Percentiles rank a stretch among this genome's conserved stretches.
phyloP scores from a whole-genome alignment of 306 rosid species.

The Gleditsia sinensis region DNA sequence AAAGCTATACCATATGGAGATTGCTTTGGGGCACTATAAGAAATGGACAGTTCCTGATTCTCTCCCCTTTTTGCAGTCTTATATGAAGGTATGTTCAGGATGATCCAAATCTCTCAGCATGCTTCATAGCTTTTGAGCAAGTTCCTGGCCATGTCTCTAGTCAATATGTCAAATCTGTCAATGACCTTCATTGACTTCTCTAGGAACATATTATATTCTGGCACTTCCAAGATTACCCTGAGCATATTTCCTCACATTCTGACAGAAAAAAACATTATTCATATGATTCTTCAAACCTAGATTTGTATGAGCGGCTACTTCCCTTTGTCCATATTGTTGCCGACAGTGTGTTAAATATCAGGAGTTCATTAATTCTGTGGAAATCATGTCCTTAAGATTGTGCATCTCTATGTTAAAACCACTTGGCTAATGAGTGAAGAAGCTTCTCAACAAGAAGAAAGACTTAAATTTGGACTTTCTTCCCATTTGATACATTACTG shows the following conservation, averaged over 20 bases:
- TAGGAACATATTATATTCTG: not conserved
- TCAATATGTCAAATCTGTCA: not conserved
- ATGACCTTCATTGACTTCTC: not conserved
- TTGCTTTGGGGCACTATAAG: slow-evolving; percentile 84
- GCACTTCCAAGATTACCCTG: not conserved
- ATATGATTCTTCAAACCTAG: not conserved
- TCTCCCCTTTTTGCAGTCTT: slow-evolving; percentile 62
- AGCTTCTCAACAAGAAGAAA: not conserved
- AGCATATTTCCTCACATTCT: not conserved
- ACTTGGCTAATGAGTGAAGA: not conserved
- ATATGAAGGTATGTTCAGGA: slow-evolving; percentile 62
- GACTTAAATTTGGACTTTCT: not conserved
- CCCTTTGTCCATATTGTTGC: not conserved
- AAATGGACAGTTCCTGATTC: slow-evolving; percentile 86
- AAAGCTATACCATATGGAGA: slow-evolving; percentile 87
- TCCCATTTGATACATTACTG: not conserved
- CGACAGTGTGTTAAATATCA: not conserved
- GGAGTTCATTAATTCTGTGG: slow-evolving; percentile 3
- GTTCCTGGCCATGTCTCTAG: not conserved
- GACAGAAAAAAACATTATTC: not conserved
- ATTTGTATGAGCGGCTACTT: not conserved
- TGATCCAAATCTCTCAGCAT: slow-evolving; percentile 16
- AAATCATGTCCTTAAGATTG: slow-evolving; percentile 2
- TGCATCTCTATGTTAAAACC: slow-evolving; percentile 5
- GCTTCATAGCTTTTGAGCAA: not conserved